These are phyloP conservation scores for Solanum sparsipilum DNA, from an alignment of 257 asterid species.

Conservation along the genomic window DNA sequence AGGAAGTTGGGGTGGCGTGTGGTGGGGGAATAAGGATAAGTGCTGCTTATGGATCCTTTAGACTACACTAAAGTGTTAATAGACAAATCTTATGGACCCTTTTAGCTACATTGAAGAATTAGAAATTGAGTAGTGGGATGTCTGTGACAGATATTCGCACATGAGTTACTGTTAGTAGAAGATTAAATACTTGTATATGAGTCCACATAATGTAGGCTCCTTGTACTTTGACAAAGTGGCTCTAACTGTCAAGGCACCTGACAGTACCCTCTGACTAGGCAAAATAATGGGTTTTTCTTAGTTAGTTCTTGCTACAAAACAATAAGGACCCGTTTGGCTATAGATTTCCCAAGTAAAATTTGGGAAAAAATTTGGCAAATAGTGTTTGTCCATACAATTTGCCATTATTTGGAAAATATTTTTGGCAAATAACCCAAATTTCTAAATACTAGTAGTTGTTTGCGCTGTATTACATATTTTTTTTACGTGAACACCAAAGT, in stretches of 20 bases:
- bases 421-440: too few species aligned
- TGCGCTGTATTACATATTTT: too few species aligned
- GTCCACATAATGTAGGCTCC: neutral
- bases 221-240: neutral
- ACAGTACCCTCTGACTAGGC: neutral
- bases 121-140: neutral
- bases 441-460: too few species aligned
- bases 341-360: too few species aligned
- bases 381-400: too few species aligned
- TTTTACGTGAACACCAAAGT: too few species aligned
- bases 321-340: neutral
- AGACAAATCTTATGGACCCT: neutral
- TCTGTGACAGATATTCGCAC: neutral
- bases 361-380: too few species aligned
- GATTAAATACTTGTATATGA: neutral
- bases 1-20: neutral
- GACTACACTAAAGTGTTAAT: neutral
- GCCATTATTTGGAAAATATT: too few species aligned
- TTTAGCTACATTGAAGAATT: neutral
- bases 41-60: neutral
- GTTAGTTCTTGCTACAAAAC: neutral
- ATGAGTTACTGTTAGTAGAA: neutral
- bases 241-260: neutral
- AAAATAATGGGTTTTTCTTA: neutral
- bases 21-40: neutral